A percentile compares a stretch with the other conserved stretches of the same genome.
These are phyloP conservation scores for Neurospora intermedia DNA, from an alignment of 495 filamentous ascomycete species.

Conservation along the genomic window DNA sequence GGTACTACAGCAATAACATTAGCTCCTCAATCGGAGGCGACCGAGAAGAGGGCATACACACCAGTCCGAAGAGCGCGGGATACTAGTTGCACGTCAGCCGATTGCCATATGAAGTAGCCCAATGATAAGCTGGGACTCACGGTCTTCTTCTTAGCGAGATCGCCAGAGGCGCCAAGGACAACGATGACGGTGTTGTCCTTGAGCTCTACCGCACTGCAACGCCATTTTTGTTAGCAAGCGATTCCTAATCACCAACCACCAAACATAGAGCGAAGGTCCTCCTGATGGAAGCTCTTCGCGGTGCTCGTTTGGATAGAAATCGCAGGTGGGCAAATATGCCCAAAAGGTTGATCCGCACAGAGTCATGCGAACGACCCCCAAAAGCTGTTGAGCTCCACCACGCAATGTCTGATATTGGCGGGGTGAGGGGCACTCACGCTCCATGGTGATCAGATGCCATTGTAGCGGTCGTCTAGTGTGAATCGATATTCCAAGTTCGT, in stretches of 20 bases:
- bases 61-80: constrained; percentile 95
- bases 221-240: constrained; percentile 4
- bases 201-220: constrained; percentile 59
- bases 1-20: constrained; percentile 50
- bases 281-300: constrained; percentile 6
- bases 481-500: neutral
- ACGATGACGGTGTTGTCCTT: constrained; percentile 98
- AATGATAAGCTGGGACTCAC: constrained; percentile 41
- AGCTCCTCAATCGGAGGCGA: constrained; percentile 11
- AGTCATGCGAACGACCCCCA: neutral
- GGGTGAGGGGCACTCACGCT: constrained; percentile 30
- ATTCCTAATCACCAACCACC: neutral
- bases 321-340: neutral
- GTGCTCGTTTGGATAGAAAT: neutral
- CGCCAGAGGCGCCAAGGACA: constrained; percentile 92
- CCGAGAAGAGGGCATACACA: constrained; percentile 41
- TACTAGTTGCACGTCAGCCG: constrained; percentile 50
- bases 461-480: constrained; percentile 17
- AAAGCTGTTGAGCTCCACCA: constrained; percentile 10
- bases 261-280: constrained; percentile 1
- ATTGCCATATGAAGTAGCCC: constrained; percentile 7
- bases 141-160: constrained; percentile 99
- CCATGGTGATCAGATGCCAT: constrained; percentile 31
- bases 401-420: constrained; percentile 25
- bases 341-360: neutral